These are phyloP conservation scores for Coniella lustricola DNA, from an alignment of 2,329 filamentous ascomycete genomes.

Conservation along the genomic window DNA sequence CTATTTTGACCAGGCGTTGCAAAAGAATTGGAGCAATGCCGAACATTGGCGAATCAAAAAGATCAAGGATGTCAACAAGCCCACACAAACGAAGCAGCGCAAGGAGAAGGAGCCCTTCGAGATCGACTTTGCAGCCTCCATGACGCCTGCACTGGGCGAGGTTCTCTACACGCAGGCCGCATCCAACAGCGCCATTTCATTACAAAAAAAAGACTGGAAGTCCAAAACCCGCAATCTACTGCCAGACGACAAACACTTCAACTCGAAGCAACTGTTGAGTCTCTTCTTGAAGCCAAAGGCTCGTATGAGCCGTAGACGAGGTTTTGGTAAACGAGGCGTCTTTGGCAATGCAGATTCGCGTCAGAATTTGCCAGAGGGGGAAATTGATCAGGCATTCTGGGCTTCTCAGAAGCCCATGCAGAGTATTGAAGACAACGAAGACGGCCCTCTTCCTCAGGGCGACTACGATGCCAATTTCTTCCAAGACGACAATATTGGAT, in stretches of 20 bases:
- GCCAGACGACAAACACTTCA: slow-evolving; percentile 97
- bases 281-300: slow-evolving; percentile 95
- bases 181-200: slow-evolving; percentile 71
- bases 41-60: slow-evolving; percentile 97
- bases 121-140: slow-evolving; percentile 77
- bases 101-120: slow-evolving; percentile 97
- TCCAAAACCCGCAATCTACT: slow-evolving; percentile 88
- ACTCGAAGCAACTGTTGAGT: slow-evolving; percentile 79
- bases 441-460: slow-evolving; percentile 57
- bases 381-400: slow-evolving; percentile 96
- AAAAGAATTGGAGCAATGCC: slow-evolving; percentile 97
- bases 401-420: slow-evolving; percentile 58
- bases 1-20: slow-evolving; percentile 93
- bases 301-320: slow-evolving; percentile 62
- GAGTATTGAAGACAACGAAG: slow-evolving; percentile 27
- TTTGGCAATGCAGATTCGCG: slow-evolving; percentile 35
- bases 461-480: slow-evolving; percentile 98
- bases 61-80: slow-evolving; percentile 73
- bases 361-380: slow-evolving; percentile 55
- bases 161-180: slow-evolving; percentile 74
- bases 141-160: slow-evolving; percentile 65
- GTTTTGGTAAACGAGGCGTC: slow-evolving; percentile 40
- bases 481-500: slow-evolving; percentile 73
- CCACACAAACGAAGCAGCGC: slow-evolving; percentile 55
- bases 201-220: slow-evolving; percentile 93